Evolutionary conservation across 371 early-diverging fungal species (phyloP).

Genomic region (Furculomyces boomerangus): DNA sequence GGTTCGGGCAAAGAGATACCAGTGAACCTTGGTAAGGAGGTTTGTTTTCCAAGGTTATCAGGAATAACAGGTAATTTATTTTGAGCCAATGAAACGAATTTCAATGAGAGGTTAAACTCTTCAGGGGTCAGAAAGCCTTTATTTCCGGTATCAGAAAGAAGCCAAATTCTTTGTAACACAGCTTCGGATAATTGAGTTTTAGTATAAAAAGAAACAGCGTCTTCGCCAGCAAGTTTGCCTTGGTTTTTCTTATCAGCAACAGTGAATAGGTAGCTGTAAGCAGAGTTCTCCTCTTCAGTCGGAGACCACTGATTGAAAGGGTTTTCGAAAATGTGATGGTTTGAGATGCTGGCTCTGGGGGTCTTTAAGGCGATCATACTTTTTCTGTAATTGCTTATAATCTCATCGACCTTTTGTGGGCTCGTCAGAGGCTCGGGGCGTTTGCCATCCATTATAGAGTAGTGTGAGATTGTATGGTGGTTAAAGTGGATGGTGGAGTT

Average conservation of each 20-base stretch:
- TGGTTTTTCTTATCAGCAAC: constrained; percentile 43
- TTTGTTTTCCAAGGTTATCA: constrained; percentile 22
- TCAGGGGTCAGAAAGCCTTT: constrained; percentile 52
- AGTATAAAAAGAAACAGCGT: constrained; percentile 60
- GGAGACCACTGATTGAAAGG: constrained; percentile 11
- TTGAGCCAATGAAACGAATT: constrained; percentile 76
- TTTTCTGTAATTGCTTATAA: too few species aligned
- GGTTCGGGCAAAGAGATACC: constrained; percentile 19
- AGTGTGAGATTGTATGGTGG: too few species aligned
- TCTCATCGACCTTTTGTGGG: too few species aligned
- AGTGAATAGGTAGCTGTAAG: constrained; percentile 44
- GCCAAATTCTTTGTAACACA: constrained; percentile 64
- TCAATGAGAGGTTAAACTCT: constrained; percentile 63
- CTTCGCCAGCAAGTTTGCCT: constrained; percentile 49
- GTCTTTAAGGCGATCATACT: not conserved
- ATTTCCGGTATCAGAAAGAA: constrained; percentile 50
- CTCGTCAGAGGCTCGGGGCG: too few species aligned
- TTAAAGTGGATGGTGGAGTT: too few species aligned
- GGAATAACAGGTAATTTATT: constrained; percentile 28
- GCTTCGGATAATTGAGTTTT: constrained; percentile 50
- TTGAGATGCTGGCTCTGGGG: not conserved
- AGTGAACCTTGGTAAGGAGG: constrained; percentile 31
- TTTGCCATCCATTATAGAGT: too few species aligned
- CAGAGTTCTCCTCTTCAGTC: constrained; percentile 39
- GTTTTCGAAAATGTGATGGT: not conserved